These are phyloP conservation scores for Boletus reticuloceps DNA, from an alignment of 768 basidiomycete genomes.

Conservation along the genomic window DNA sequence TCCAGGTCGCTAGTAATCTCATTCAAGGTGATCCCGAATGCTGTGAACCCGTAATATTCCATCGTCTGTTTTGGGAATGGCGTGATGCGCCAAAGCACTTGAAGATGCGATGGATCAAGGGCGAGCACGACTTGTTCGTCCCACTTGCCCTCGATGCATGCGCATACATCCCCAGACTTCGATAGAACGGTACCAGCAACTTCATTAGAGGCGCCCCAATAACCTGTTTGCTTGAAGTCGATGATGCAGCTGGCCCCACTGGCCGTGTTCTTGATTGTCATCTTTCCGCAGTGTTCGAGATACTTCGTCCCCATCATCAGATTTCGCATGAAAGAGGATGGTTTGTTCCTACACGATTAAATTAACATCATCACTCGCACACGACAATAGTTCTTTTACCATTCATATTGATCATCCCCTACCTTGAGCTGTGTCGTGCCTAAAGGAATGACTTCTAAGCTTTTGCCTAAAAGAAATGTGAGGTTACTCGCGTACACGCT, in stretches of 20 bases:
- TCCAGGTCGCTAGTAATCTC: slow-evolving; percentile 69
- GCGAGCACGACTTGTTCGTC: slow-evolving; percentile 76
- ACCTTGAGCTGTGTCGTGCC: slow-evolving; percentile 69
- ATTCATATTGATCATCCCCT: slow-evolving; percentile 65
- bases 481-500: slow-evolving; percentile 19
- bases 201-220: slow-evolving; percentile 76
- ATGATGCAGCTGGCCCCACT: slow-evolving; percentile 59
- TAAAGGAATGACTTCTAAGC: slow-evolving; percentile 80
- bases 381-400: slow-evolving; percentile 45
- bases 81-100: slow-evolving; percentile 72
- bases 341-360: slow-evolving; percentile 60
- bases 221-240: slow-evolving; percentile 86
- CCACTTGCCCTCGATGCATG: slow-evolving; percentile 86
- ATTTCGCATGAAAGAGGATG: slow-evolving; percentile 86
- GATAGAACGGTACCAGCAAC: slow-evolving; percentile 62
- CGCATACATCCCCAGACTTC: slow-evolving; percentile 48
- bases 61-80: slow-evolving; percentile 70
- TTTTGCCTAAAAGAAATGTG: slow-evolving; percentile 59
- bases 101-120: slow-evolving; percentile 65
- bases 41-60: slow-evolving; percentile 81
- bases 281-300: slow-evolving; percentile 79
- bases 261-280: slow-evolving; percentile 66
- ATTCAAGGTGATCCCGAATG: slow-evolving; percentile 76
- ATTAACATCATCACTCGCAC: neutral
- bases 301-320: slow-evolving; percentile 90